Evolutionary conservation across 129 eudicot genomes (phyloP).

Genomic region (Pittosporum tobira): DNA sequence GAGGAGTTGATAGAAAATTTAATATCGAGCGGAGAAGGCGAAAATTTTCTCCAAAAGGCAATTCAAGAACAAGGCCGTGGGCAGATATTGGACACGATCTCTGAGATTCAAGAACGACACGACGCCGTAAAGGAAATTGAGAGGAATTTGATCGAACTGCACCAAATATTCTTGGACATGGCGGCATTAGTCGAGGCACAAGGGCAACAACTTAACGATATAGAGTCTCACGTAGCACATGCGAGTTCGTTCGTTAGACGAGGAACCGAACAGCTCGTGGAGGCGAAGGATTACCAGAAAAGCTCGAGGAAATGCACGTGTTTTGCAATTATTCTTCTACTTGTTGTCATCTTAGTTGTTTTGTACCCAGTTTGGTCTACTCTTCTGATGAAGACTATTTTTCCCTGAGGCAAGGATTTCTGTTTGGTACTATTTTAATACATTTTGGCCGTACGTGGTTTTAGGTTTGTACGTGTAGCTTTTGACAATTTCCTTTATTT

Average conservation of each 20-base stretch:
- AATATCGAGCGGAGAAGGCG: constrained; percentile 79
- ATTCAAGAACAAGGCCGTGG: constrained; percentile 88
- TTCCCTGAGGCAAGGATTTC: too few species aligned
- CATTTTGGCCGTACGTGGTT: too few species aligned
- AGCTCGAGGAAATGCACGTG: constrained; percentile 55
- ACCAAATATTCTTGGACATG: constrained; percentile 86
- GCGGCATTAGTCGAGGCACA: constrained; percentile 90
- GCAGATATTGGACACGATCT: constrained; percentile 64
- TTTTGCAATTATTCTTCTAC: constrained; percentile 42
- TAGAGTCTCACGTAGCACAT: constrained; percentile 66
- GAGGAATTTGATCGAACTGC: constrained; percentile 68
- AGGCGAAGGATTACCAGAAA: constrained; percentile 59
- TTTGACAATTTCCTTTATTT: too few species aligned
- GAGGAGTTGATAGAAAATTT: constrained; percentile 65
- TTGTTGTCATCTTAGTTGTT: constrained; percentile 22
- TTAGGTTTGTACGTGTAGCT: too few species aligned
- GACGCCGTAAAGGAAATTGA: constrained; percentile 88
- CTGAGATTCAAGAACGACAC: constrained; percentile 85
- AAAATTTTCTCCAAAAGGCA: constrained; percentile 75
- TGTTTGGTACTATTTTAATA: too few species aligned
- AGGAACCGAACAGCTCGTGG: constrained; percentile 64
- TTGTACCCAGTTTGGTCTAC: constrained; percentile 53
- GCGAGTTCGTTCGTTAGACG: constrained; percentile 82
- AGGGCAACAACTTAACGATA: constrained; percentile 76
- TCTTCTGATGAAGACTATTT: constrained; percentile 16